Percentiles rank a stretch among this genome's conserved stretches.
Evolutionary conservation across 441 rosid genomes (phyloP).

Genomic region (Arabidopsis lyrata): DNA sequence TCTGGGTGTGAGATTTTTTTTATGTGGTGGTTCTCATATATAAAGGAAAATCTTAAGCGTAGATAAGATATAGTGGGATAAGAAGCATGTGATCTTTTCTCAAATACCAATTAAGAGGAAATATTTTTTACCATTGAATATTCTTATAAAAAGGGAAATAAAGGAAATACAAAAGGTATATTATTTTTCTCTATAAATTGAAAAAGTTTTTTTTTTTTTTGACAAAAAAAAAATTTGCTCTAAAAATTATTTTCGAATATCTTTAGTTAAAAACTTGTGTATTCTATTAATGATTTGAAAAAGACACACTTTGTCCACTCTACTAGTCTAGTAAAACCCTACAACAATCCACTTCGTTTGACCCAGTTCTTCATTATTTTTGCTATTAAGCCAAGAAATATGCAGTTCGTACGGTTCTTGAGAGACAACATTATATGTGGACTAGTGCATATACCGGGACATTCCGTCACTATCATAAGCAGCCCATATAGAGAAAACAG

Average conservation of each 20-base stretch:
- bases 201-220: too few species aligned
- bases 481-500: too few species aligned
- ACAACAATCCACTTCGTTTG: background rate
- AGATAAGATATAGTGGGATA: background rate
- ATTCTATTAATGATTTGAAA: too few species aligned
- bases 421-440: background rate
- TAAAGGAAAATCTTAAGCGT: background rate
- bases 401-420: background rate
- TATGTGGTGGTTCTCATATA: background rate
- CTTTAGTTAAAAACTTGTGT: too few species aligned
- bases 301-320: background rate
- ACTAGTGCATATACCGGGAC: background rate
- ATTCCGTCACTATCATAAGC: too few species aligned
- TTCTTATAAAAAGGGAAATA: too few species aligned
- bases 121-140: too few species aligned
- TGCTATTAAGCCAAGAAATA: background rate
- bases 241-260: too few species aligned
- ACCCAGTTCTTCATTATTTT: background rate
- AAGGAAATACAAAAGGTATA: too few species aligned
- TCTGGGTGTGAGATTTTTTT: background rate
- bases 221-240: too few species aligned
- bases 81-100: background rate
- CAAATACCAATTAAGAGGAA: background rate
- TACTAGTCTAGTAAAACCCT: background rate
- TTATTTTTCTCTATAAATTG: too few species aligned